Base-by-base conservation (phyloP, 1,139 yeast species). In the Zygoascus meyerae region DNA sequence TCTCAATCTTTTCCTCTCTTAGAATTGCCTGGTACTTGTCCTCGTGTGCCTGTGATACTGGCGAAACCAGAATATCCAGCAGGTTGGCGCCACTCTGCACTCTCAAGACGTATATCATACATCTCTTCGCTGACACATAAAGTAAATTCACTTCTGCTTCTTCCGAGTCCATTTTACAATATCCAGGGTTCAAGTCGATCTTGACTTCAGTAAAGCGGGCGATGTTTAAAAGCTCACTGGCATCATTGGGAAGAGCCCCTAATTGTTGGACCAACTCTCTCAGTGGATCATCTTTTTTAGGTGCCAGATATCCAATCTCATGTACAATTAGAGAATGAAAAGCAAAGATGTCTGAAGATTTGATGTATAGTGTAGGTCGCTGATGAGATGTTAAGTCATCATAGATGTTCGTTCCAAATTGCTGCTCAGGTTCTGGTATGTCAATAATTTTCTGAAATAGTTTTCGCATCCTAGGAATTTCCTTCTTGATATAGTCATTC, bases 111-210 rank as follows among this genome's bases (percentile, higher is more conserved):
- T 87, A 89, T 17, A 85, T 68, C 32, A 90, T 68, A 53, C 90
- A 83, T 54, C 95, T 72, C 63, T 92, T 92, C 0, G 86, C 87
- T 57, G 89, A 90, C 41, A 90, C 77, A 58, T 85, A 71, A 31
- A 87, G 66, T 2, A 83, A 71, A 54, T 59, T 66, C 42, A 56
- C 61, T 42, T 64, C 75, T 16, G 67, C 67, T 46, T 59, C 65
- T 5, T 71, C 67, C 43, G 71, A 70, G 16, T 69, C 70, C 8
- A 68, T 64, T 16, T 54, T 58, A 38, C 71, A 61, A 44, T 61
- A 70, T 39, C 64, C 62, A 1, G 75, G 72, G 51, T 71, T 72
- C 43, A 71, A 60, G 38, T 69, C 72, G 12, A 71, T 63, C 35
- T 65, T 65, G 34, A 71, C 58, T 40, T 69, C 72, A 1, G 68